Evolutionary conservation across 2,329 filamentous ascomycete genomes (phyloP).

Genomic region (Exophiala sideris): DNA sequence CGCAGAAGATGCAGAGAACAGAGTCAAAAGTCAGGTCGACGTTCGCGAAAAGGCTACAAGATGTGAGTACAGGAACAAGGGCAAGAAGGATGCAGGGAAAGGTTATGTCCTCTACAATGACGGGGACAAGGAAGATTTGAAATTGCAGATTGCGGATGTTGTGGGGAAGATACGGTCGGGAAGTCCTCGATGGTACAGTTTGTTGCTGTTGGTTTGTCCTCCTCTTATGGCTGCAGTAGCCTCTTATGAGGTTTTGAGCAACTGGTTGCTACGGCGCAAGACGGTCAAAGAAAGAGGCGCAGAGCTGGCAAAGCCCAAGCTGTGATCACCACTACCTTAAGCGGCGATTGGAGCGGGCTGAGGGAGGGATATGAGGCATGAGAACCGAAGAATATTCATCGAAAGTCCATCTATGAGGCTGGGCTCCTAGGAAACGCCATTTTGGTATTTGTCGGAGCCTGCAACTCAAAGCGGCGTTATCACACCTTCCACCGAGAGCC

Average conservation of each 20-base stretch:
- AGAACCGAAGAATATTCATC: not conserved
- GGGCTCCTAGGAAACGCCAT: too few relatives aligned
- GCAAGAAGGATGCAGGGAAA: constrained; percentile 47
- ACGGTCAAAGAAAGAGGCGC: constrained; percentile 41
- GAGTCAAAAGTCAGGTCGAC: constrained; percentile 82
- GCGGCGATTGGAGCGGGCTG: not conserved
- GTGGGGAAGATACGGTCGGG: constrained; percentile 59
- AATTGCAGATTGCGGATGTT: constrained; percentile 62
- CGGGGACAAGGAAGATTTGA: constrained; percentile 66
- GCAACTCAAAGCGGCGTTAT: too few relatives aligned
- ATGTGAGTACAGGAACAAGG: constrained; percentile 60
- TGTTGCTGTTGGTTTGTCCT: constrained; percentile 64
- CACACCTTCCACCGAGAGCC: too few relatives aligned
- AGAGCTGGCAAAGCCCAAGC: constrained; percentile 52
- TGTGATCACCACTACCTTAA: constrained; percentile 37
- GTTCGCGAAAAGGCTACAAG: constrained; percentile 77
- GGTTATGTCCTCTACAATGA: constrained; percentile 94
- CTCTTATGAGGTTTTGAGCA: constrained; percentile 69
- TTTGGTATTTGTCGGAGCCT: too few relatives aligned
- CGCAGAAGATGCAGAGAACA: constrained; percentile 80
- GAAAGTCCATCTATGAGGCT: not conserved
- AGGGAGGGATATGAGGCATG: not conserved
- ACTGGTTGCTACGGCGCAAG: constrained; percentile 60
- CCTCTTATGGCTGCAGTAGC: constrained; percentile 69
- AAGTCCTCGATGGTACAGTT: constrained; percentile 84